Base-by-base conservation (phyloP, 306 rosid genomes). In the Corylus americana region DNA sequence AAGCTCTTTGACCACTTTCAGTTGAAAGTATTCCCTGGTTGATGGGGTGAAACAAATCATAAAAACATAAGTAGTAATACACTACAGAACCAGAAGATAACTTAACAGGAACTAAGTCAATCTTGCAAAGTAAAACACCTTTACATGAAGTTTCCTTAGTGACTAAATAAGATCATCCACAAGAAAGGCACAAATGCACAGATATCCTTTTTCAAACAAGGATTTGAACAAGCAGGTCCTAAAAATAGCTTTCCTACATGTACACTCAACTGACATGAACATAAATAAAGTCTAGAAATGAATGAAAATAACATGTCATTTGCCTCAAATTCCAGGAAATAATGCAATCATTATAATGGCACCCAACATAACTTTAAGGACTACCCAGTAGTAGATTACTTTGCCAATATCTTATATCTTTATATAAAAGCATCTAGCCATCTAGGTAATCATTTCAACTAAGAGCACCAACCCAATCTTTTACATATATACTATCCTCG, bases 11-110 rank as follows among this genome's bases (percentile, higher is more conserved):
- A 71, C 98, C 97, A 76, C 90, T 89, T 85, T 89, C 91, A 78
- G 97, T 94, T 31, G 97, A 92, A 79, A 94, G 97, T 78, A 94
- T 78, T 77, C 90, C 97, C 97, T 94, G 78, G 54, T 66, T 42
- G 54, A 55, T 42, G 31, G n/a, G 27, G 44, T 63, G 61, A 44
- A 54, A 29, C 44, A 70, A 74, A 62, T 64, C 22, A 64, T 14
- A 37, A 64, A 31, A 37, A 64, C 45, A 59, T 22, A 64, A 35
- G 64, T 31, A 35, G 64, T 31, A 44, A 79, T 47, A 44, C 18
- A 51, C 5, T 39, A 39, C 0, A 39, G 44, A 39, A 39, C 44
- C 44, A 39, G 39, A 54, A 13, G 76, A 53, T 6, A 29, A 73
- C 42, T 62, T 29, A 14, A 27, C 25, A 35, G 29, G 76, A 73